Base-by-base conservation (phyloP, 345 rosid species). In the Lumnitzera racemosa region DNA sequence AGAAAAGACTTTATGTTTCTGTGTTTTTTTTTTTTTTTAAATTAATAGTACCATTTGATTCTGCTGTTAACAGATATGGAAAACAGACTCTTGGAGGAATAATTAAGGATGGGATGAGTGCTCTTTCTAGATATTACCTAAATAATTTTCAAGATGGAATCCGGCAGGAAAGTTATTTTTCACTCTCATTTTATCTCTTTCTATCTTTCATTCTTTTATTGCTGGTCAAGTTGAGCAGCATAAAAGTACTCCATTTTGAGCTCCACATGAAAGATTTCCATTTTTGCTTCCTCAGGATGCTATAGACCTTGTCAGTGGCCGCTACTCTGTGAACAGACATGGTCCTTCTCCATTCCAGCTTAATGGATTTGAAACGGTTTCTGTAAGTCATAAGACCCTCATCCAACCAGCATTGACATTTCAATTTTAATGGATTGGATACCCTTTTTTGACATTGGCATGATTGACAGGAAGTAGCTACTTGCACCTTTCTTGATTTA, bases 101-200 rank as follows among this genome's bases (percentile, higher is more conserved):
- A 51, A 80, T 92, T 64, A 92, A 74, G 77, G 99, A 92, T 67
- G 99, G 99, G 23, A 68, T 92, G 65, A 89, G 96, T 79, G 90
- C 99, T 53, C 48, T 87, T 68, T 89, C 97, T 25, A 84, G 99
- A 84, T 92, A 92, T 66, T 92, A 86, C 67, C 67, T 87, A 75
- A 92, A 92, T 70, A 92, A 92, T 62, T 92, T 92, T 73, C 96
- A 92, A 13, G 99, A 92, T 67, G 99, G 99, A 67, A 76, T 92
- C 49, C 89, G 97, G 53, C 99, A 92, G 96, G 99, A 75, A 84
- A 71, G 87, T 79, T 53, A 3, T 53, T 61, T 54, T 58, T 31
- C 47, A 16, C 60, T 61, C 59, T 60, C 61, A 25, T 31, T 12
- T 50, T 17, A 13, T 52, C 16, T 2, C 15, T 52, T 15, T 16